Conservation (phyloP, 2,329 filamentous ascomycete genomes). For the Talaromyces islandicus region DNA sequence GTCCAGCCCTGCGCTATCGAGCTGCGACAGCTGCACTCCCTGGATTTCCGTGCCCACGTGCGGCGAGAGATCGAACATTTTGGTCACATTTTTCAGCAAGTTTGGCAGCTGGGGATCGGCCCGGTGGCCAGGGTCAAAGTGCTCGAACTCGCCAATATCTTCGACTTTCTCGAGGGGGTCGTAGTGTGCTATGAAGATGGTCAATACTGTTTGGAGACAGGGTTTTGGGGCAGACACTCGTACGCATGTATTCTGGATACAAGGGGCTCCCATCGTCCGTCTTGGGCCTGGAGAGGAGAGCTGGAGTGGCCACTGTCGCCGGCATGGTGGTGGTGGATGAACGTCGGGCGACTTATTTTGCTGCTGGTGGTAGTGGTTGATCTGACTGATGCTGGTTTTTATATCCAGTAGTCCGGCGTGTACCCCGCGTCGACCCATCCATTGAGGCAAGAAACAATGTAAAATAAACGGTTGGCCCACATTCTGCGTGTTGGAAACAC, state of each 20-base stretch:
- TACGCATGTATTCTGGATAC: not conserved
- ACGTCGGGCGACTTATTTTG: not conserved
- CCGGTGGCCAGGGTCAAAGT: not conserved
- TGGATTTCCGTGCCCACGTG: constrained; percentile 2
- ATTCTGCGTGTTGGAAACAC: not conserved
- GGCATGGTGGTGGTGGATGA: not conserved
- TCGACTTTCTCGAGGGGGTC: not conserved
- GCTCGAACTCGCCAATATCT: not conserved
- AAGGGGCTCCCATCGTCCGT: not conserved
- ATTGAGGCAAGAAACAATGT: not conserved
- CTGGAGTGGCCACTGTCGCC: not conserved
- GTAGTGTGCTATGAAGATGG: not conserved
- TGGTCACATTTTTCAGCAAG: not conserved
- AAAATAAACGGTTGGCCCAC: not conserved
- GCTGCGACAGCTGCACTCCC: not conserved
- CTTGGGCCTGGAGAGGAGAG: not conserved
- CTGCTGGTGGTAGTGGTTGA: not conserved
- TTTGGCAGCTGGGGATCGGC: not conserved
- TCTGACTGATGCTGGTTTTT: not conserved
- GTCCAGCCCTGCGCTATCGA: not conserved
- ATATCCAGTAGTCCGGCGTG: not conserved
- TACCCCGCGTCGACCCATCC: not conserved
- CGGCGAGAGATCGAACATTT: constrained; percentile 1
- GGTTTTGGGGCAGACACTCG: not conserved
- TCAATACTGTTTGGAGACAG: not conserved